phyloP scores from a whole-genome alignment of 2,329 filamentous ascomycete genomes.

The Acephala macrosclerotiorum region DNA sequence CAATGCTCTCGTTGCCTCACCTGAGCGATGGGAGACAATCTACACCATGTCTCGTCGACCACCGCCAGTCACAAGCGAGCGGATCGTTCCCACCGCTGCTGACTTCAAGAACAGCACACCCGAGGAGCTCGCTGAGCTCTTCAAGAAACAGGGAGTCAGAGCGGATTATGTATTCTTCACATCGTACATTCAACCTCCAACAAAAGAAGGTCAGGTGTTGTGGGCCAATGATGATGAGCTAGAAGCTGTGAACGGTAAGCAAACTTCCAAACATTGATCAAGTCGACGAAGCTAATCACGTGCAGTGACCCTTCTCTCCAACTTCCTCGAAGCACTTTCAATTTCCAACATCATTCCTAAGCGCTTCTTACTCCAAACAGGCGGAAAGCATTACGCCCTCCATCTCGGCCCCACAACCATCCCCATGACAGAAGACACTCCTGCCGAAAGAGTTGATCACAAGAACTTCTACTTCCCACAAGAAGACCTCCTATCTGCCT shows the following conservation, averaged over 20 bases:
- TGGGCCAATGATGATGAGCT: constrained; percentile 28
- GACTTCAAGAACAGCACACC: constrained; percentile 27
- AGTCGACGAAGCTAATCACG: neutral
- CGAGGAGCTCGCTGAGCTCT: constrained; percentile 21
- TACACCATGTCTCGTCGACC: constrained; percentile 29
- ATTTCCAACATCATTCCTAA: constrained; percentile 28
- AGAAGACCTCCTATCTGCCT: constrained; percentile 28
- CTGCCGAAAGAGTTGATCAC: constrained; percentile 8
- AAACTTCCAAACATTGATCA: neutral
- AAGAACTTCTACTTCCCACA: constrained; percentile 33
- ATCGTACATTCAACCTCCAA: constrained; percentile 28
- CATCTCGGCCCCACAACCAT: constrained; percentile 40
- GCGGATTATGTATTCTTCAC: constrained; percentile 30
- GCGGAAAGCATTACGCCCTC: constrained; percentile 44
- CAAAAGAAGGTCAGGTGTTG: constrained; percentile 14
- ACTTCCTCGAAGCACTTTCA: constrained; percentile 29
- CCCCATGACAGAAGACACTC: constrained; percentile 35
- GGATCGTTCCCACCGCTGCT: constrained; percentile 23
- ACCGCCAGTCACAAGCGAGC: constrained; percentile 14
- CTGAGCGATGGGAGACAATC: constrained; percentile 30
- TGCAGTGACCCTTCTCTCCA: constrained; percentile 23
- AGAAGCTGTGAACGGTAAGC: constrained; percentile 24
- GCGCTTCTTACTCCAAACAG: constrained; percentile 42
- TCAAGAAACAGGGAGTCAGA: constrained; percentile 21
- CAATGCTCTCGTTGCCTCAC: constrained; percentile 24